Conservation (phyloP, 208 protist species). For the Trypanosoma avium region DNA sequence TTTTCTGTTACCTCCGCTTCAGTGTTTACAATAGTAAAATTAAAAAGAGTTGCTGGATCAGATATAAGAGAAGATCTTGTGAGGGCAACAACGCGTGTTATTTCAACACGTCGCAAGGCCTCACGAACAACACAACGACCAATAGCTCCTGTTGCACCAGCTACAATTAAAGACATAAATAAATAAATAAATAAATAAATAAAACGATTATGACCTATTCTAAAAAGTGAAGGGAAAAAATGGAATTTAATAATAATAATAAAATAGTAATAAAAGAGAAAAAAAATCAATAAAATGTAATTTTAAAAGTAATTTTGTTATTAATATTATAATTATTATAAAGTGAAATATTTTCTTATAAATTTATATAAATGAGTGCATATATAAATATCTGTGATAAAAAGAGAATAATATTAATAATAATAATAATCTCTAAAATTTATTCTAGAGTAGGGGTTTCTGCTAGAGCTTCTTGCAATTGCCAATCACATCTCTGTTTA, state of each 20-base stretch:
- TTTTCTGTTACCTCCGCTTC: neutral
- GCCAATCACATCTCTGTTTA: conserved; percentile 21
- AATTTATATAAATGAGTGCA: too few relatives aligned
- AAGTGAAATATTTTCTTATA: too few relatives aligned
- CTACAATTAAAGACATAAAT: conserved; percentile 66
- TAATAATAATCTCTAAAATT: neutral
- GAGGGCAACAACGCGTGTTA: conserved; percentile 64
- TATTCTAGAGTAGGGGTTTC: neutral
- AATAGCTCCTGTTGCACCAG: conserved; percentile 73
- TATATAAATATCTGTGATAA: conserved; percentile 6
- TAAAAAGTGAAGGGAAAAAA: neutral
- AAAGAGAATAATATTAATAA: too few relatives aligned
- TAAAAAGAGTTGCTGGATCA: conserved; percentile 46
- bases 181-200: conserved; percentile 24
- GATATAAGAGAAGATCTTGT: conserved; percentile 33
- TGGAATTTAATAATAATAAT: conserved; percentile 6
- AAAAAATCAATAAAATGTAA: neutral
- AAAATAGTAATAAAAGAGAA: neutral
- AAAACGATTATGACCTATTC: conserved; percentile 7
- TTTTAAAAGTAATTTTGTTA: too few relatives aligned
- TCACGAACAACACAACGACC: conserved; percentile 57
- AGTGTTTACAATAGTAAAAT: conserved; percentile 15
- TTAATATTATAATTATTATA: too few relatives aligned
- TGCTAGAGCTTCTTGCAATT: conserved; percentile 13
- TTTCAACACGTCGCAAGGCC: conserved; percentile 35